Evolutionary conservation across 345 rosid species (phyloP).

Genomic region (Acer negundo): DNA sequence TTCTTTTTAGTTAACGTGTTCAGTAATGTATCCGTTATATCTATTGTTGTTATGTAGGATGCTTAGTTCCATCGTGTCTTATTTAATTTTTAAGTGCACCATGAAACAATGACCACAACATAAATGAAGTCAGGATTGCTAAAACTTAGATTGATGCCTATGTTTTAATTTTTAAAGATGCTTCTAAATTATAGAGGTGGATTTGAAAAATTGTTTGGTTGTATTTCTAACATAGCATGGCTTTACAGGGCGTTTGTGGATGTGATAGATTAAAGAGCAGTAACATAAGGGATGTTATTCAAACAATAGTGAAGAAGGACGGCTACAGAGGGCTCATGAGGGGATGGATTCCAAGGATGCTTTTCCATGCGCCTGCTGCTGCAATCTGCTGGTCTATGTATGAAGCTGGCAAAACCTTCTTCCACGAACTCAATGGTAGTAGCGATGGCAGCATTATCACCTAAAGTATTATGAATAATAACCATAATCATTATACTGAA

Average conservation of each 20-base stretch:
- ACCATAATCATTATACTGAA: slow-evolving; percentile 18
- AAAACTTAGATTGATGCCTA: not conserved
- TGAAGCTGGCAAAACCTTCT: slow-evolving; percentile 75
- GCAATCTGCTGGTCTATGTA: slow-evolving; percentile 98
- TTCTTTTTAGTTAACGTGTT: not conserved
- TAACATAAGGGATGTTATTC: slow-evolving; percentile 72
- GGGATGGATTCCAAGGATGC: slow-evolving; percentile 98
- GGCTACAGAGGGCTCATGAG: slow-evolving; percentile 85
- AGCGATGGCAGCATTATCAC: slow-evolving; percentile 36
- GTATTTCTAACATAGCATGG: slow-evolving; percentile 8
- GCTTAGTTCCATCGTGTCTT: not conserved
- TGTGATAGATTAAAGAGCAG: slow-evolving; percentile 81
- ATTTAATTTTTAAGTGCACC: not conserved
- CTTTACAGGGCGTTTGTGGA: slow-evolving; percentile 90
- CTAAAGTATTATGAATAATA: slow-evolving; percentile 28
- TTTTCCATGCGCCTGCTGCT: slow-evolving; percentile 99
- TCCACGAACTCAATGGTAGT: slow-evolving; percentile 53
- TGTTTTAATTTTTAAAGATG: not conserved
- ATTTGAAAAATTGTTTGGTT: not conserved
- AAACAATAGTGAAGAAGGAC: slow-evolving; percentile 68
- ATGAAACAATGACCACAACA: not conserved
- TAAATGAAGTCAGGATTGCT: not conserved
- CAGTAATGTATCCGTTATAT: not conserved
- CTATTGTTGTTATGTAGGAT: not conserved
- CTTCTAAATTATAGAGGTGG: not conserved